These are phyloP conservation scores for Daldinia sp. DNA, from an alignment of 2,329 filamentous ascomycete species.

Conservation along the genomic window DNA sequence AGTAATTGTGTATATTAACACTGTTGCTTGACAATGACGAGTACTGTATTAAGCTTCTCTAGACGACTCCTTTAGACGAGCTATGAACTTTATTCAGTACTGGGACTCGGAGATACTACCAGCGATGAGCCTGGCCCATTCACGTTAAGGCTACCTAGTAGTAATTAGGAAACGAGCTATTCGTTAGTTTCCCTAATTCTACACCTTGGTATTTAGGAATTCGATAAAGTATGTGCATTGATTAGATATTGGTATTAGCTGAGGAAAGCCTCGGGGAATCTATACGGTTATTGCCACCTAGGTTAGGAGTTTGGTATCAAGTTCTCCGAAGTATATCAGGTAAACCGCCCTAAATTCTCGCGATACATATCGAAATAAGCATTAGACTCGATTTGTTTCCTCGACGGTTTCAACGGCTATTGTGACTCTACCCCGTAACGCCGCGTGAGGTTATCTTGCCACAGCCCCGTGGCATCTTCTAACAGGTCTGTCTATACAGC, in stretches of 20 bases:
- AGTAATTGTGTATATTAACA: background rate
- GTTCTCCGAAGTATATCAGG: background rate
- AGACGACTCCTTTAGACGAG: background rate
- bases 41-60: background rate
- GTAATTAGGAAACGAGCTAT: too few relatives aligned
- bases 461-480: background rate
- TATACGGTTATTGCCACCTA: too few relatives aligned
- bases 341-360: background rate
- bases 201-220: background rate
- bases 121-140: too few relatives aligned
- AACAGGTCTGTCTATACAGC: background rate
- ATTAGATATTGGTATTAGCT: background rate
- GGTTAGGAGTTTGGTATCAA: too few relatives aligned
- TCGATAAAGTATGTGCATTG: background rate
- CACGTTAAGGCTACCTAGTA: too few relatives aligned
- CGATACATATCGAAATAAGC: background rate
- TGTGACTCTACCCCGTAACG: background rate
- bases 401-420: background rate
- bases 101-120: background rate
- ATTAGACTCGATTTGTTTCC: background rate
- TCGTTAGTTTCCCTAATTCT: too few relatives aligned
- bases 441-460: background rate
- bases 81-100: background rate
- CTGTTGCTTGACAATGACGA: background rate
- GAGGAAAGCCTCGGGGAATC: background rate